Evolutionary conservation across 805 yeast species (phyloP), one percentile per base, ranked within the genome.

Genomic region (Yarrowia sp.): DNA sequence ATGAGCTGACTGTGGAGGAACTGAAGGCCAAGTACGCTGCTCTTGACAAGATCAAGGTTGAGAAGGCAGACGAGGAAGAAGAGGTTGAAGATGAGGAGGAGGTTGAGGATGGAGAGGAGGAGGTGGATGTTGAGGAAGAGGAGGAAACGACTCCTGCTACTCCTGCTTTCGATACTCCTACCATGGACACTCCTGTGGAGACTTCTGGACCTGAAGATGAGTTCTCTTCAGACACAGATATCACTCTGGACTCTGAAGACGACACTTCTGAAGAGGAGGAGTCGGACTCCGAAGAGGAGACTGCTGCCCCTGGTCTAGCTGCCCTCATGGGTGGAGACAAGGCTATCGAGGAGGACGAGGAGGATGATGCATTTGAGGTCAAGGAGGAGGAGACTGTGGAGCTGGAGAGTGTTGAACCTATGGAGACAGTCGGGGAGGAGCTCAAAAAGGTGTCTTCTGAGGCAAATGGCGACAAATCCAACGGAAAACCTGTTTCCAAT

Each of bases 21-120:
- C 79, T 86, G 68, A 77, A 78, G 50, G 78, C 79, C 67, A 86
- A 88, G 73, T 86, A 88, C 70, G 80, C 84, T 18, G 72, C 77
- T 42, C 66, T 85, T 65, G 75, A 78, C 31, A 70, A 70, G 4
- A 65, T 76, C 44, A 67, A 69, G 36, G 44, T 67, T 9, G 70
- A 69, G 64, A 65, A 68, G 42, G 64, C 65, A 8, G 73, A 70
- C 50, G 70, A 50, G 9, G 70, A 68, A 13, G 69, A 65, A 41
- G 71, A 68, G 31, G 69, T 43, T 31, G 68, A 61, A 11, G 68
- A 57, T 14, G 47, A 50, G 1, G 67, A 68, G 13, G 64, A 65
- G n/a, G 72, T 67, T 13, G 65, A 63, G 2, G 65, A 51, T 18
- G 48, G 14, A 3, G 45, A 44, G 3, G 55, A 64, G 13, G 66